Conservation (phyloP, 371 early-diverging fungal species). For the Choanephora cucurbitarum region DNA sequence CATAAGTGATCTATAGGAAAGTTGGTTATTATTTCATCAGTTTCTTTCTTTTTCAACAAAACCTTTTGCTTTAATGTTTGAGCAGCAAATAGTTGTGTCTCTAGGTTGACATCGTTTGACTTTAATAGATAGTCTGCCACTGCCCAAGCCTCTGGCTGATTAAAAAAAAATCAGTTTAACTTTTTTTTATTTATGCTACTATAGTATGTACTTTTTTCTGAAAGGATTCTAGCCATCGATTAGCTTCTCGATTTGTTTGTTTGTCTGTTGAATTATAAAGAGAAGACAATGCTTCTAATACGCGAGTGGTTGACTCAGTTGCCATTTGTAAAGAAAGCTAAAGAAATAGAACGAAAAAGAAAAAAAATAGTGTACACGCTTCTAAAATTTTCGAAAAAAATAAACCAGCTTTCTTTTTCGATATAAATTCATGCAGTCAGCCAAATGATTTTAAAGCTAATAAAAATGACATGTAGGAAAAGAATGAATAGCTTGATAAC, state of each 20-base stretch:
- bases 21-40: too few species aligned
- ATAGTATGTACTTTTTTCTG: conserved; percentile 93
- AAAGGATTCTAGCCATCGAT: conserved; percentile 83
- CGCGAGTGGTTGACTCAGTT: conserved; percentile 18
- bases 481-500: too few species aligned
- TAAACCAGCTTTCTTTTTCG: too few species aligned
- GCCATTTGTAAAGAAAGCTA: background rate
- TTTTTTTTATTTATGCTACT: too few species aligned
- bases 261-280: conserved; percentile 42
- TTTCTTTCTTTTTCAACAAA: too few species aligned
- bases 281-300: conserved; percentile 24
- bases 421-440: too few species aligned
- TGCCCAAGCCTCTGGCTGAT: conserved; percentile 86
- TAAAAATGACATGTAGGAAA: too few species aligned
- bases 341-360: background rate
- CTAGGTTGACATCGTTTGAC: conserved; percentile 52
- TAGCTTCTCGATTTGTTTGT: conserved; percentile 64
- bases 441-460: too few species aligned
- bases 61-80: conserved; percentile 94
- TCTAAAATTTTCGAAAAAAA: too few species aligned
- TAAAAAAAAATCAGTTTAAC: background rate
- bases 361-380: background rate
- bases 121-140: conserved; percentile 77
- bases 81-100: conserved; percentile 85
- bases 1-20: conserved; percentile 83